Base-by-base conservation (phyloP, 768 basidiomycete species). In the Tephrocybe sp. region DNA sequence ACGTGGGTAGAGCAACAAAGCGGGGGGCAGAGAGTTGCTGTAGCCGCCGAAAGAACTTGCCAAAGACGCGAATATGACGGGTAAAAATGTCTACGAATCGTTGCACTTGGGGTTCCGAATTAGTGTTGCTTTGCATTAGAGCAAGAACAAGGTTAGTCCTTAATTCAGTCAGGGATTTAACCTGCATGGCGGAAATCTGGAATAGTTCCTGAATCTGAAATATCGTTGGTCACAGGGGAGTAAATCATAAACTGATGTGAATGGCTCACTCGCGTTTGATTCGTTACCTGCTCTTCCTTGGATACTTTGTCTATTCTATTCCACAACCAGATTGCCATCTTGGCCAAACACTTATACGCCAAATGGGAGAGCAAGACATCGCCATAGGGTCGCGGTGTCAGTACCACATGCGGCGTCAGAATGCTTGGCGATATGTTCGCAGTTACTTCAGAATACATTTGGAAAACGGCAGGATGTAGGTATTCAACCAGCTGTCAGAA, bases 11-110 rank as follows among this genome's bases (percentile, higher is more conserved):
- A 33, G 68, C 64, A 5, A 84, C 76, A 60, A 93, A 92, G 16
- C 79, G 79, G 33, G 70, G 49, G 16, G 70, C 57, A 9, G 77
- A 73, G 16, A 85, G 72, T 58, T 86, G 82, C 54, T 91, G 86
- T 55, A 91, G 59, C 25, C 85, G 76, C 39, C 88, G 75, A 70
- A 91, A 92, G 59, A 86, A 83, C 64, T 91, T 92, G 12, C 90
- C 91, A 57, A 90, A 84, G 25, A 79, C 62, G 36, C 78, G 78
- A 23, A 89, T 70, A 57, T 91, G 88, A 41, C 79, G 80, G 7
- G 86, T 85, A 23, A 92, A 66, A 29, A 77, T 63, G 34, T 82
- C 74, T 23, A 88, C 63, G 3, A 79, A 75, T 33, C 69, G 73
- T 8, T 66, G 58, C 5, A 72, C 58, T 9, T 71, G 67, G 18